These are phyloP conservation scores for Eucalyptus marginata DNA, from an alignment of 345 rosid genomes.

Conservation along the genomic window DNA sequence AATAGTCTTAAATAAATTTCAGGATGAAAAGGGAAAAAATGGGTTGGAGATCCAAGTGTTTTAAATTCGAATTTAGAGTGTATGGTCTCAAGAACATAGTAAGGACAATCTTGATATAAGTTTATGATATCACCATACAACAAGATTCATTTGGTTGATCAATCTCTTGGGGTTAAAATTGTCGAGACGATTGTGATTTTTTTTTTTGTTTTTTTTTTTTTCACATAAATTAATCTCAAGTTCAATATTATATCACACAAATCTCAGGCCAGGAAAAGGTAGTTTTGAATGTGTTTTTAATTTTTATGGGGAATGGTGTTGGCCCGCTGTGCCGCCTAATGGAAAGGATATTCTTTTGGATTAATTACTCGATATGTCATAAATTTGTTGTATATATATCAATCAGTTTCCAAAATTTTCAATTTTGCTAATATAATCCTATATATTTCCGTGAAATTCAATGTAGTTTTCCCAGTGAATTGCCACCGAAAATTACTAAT, in stretches of 20 bases:
- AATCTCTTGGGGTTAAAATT: background rate
- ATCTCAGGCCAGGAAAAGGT: background rate
- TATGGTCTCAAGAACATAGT: background rate
- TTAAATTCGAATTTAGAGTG: background rate
- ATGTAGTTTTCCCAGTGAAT: rapidly evolving
- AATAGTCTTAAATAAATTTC: background rate
- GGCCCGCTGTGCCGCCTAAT: rapidly evolving
- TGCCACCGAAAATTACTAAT: rapidly evolving
- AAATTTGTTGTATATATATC: rapidly evolving
- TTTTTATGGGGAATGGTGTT: background rate
- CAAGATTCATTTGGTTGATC: background rate
- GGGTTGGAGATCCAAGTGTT: background rate
- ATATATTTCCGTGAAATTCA: rapidly evolving
- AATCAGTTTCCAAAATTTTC: rapidly evolving
- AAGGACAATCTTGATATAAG: background rate
- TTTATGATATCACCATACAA: background rate
- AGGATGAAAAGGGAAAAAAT: background rate
- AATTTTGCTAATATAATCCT: background rate
- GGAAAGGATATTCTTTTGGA: background rate
- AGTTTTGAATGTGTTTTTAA: background rate
- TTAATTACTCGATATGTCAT: background rate
- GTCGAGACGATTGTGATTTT: background rate
- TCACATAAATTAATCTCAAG: background rate
- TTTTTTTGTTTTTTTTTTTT: background rate
- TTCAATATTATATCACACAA: background rate